These are phyloP conservation scores for Herpotrichia juniperi DNA, from an alignment of 2,329 filamentous ascomycete genomes.

Conservation along the genomic window DNA sequence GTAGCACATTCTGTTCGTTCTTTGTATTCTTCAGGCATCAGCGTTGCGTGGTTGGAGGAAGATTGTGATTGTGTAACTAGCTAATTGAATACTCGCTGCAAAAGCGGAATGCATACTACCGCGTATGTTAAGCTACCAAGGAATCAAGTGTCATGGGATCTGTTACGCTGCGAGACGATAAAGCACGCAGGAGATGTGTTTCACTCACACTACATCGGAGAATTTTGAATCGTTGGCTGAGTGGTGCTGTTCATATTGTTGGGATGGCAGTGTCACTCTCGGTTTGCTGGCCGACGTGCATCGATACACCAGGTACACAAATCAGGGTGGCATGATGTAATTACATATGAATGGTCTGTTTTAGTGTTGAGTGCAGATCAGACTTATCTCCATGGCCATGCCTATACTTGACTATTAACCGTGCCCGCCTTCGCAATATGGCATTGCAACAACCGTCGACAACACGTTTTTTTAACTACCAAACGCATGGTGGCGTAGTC, in stretches of 20 bases:
- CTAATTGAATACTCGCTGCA: background rate
- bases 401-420: no score
- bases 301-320: background rate
- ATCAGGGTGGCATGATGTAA: background rate
- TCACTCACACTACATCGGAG: no score
- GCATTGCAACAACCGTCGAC: no score
- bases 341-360: background rate
- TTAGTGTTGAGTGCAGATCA: background rate
- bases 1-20: background rate
- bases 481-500: no score
- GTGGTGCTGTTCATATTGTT: no score
- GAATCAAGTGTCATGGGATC: background rate
- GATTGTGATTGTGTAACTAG: background rate
- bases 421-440: no score
- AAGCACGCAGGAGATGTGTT: no score
- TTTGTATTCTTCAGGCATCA: background rate
- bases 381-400: background rate
- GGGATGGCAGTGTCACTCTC: background rate
- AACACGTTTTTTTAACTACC: no score
- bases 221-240: no score
- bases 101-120: background rate
- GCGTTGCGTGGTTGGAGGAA: background rate
- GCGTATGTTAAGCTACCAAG: background rate
- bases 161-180: no score
- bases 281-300: background rate